Evolutionary conservation across 192 early-diverging fungal species (phyloP), one percentile per base, ranked within the genome.

Genomic region (Coemansia sp.): DNA sequence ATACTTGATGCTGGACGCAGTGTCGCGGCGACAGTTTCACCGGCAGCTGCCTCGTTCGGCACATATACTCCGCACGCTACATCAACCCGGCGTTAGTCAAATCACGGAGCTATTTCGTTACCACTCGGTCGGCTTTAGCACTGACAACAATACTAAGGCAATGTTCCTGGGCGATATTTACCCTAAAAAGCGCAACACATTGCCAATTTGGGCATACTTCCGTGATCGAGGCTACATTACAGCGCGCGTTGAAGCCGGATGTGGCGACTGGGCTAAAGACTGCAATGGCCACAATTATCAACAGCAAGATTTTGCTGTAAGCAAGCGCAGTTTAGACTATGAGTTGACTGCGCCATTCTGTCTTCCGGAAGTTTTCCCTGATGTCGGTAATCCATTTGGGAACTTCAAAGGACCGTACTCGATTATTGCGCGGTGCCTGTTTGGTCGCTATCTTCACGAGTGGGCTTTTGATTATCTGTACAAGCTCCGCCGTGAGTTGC

Each of bases 201-300:
- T 78, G 5, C 84, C 84, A 0, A 74, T 86, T 48, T 86, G 84
- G 84, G 84, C 82, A 23, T 71, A 86, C 46, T 86, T 76, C 50
- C 60, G 77, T 21, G 82, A 86, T 40, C 78, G 70, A 2, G 84
- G 84, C 0, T 86, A 83, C 28, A 74, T 86, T 23, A 83, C 84
- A 0, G 73, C 81, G 6, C 72, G 81, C 0, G 63, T 83, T 6
- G 81, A 86, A 53, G 70, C 79, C 24, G 68, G 76, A 2, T 86
- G 84, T 24, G 73, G 83, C 3, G 81, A 83, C 65, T 86, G 84
- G 83, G 68, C 75, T 36, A 71, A 68, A 11, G 71, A 78, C 18
- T 86, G 79, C 44, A 63, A 60, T 9, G 73, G 72, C 5, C 3
- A 23, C n/a, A 60, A 66, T 14, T 73, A 38, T n/a, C n/a, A 38